Evolutionary conservation across 371 early-diverging fungal genomes (phyloP), one percentile per base, ranked within the genome.

Genomic region (Mortierella sp.): DNA sequence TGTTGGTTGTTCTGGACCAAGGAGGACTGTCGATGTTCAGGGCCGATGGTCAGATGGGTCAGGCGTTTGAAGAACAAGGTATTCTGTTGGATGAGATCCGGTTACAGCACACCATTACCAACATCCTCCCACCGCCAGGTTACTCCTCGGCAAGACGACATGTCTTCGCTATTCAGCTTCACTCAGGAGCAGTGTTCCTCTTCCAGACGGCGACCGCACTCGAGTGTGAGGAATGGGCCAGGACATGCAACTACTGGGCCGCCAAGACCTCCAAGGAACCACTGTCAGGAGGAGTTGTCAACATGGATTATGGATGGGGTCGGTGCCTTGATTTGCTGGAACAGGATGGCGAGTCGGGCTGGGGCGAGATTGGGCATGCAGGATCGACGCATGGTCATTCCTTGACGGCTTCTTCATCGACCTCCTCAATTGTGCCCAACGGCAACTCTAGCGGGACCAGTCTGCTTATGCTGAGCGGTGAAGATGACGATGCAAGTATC

Each of bases 251-350:
- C 85, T 96, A 95, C 76, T 98, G 98, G 97, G 96, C 97, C 2
- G 97, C 97, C 18, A 88, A 96, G 29, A 92, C 93, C 74, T 93
- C 93, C 77, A 96, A 95, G 87, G 97, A 96, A 77, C 98, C 98
- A 0, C 82, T 97, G 76, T 86, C 91, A 7, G 97, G 97, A 43
- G 95, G 95, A 44, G 93, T 96, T 3, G 91, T 95, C 74, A 97
- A 95, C 79, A 91, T 95, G 82, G 97, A 97, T 77, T 97, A 96
- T 80, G 98, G 98, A 5, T 98, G 98, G 98, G 92, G 94, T 48
- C 89, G 89, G 46, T 91, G 93, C 7, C 88, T 92, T 38, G 88
- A 92, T 74, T 81, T 76, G 46, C 35, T 80, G n/a, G 44, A 65
- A 24, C 65, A 65, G 38, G 65, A 65, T 41, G 65, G 65, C 18